These are phyloP conservation scores for Clarireedia homoeocarpa DNA, from an alignment of 2,329 filamentous ascomycete species.

Conservation along the genomic window DNA sequence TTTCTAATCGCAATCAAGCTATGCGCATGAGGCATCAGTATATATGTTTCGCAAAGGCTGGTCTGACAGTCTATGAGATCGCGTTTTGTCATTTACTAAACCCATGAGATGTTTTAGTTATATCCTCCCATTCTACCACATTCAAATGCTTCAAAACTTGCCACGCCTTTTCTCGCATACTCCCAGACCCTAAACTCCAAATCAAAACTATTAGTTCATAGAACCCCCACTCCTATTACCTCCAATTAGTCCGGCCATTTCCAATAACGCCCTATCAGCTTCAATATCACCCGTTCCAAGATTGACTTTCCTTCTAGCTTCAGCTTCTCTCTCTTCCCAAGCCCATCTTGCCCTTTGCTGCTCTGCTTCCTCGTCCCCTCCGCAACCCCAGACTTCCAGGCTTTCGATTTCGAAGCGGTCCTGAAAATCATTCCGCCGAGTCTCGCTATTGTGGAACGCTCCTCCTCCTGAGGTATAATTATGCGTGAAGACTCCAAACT, in stretches of 20 bases:
- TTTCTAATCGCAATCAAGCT: neutral
- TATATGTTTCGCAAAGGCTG: neutral
- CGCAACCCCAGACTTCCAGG: conserved; percentile 73
- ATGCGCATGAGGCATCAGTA: neutral
- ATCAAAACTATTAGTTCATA: conserved; percentile 37
- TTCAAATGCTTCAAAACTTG: neutral
- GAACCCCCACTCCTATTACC: conserved; percentile 66
- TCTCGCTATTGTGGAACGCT: conserved; percentile 53
- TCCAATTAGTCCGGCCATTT: conserved; percentile 77
- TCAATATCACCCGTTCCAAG: conserved; percentile 69
- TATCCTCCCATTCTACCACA: neutral
- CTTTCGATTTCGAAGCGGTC: conserved; percentile 66
- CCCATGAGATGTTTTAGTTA: too few species aligned
- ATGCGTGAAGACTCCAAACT: conserved; percentile 69
- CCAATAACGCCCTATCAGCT: conserved; percentile 71
- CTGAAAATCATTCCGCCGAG: conserved; percentile 53
- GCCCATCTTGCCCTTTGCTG: conserved; percentile 71
- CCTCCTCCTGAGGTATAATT: conserved; percentile 56
- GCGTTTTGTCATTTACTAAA: neutral
- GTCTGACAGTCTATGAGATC: neutral
- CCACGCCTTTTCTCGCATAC: neutral
- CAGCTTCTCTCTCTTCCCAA: conserved; percentile 79
- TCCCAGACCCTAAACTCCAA: conserved; percentile 1
- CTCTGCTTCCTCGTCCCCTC: conserved; percentile 66
- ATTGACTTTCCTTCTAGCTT: conserved; percentile 69